Percentiles rank a stretch among this genome's conserved stretches.
These are phyloP conservation scores for Hypocrella siamensis DNA, from an alignment of 2,329 filamentous ascomycete species.

Conservation along the genomic window DNA sequence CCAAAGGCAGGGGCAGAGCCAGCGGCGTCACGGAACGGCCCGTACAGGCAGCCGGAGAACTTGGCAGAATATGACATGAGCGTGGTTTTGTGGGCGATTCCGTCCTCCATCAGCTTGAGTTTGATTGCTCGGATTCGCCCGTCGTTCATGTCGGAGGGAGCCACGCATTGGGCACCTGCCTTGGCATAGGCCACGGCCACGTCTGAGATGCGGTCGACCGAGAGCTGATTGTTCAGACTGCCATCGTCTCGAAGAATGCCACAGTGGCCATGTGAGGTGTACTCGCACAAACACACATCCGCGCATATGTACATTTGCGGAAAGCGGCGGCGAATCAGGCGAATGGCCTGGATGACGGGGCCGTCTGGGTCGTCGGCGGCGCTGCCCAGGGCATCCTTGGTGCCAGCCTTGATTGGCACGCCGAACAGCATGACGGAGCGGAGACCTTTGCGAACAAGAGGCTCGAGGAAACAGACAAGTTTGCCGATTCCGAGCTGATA, in stretches of 20 bases:
- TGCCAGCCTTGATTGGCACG: constrained; percentile 64
- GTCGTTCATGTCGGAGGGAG: constrained; percentile 98
- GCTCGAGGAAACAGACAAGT: constrained; percentile 68
- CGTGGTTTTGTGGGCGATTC: constrained; percentile 77
- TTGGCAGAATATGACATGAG: constrained; percentile 98
- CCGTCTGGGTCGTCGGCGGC: constrained; percentile 85
- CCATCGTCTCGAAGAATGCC: constrained; percentile 90
- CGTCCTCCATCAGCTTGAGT: constrained; percentile 89
- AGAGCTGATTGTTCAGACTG: constrained; percentile 80
- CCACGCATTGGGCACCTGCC: constrained; percentile 91
- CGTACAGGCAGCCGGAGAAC: constrained; percentile 92
- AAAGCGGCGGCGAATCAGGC: constrained; percentile 68
- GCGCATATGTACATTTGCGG: constrained; percentile 81
- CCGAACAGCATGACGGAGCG: constrained; percentile 92
- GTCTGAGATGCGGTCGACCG: constrained; percentile 86
- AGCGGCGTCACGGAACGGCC: constrained; percentile 91
- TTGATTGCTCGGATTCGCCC: constrained; percentile 95
- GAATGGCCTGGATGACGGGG: constrained; percentile 78
- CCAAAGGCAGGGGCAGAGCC: constrained; percentile 84
- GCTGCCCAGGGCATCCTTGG: constrained; percentile 84
- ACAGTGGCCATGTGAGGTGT: constrained; percentile 95
- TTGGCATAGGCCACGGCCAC: constrained; percentile 97
- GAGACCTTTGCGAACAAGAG: constrained; percentile 78
- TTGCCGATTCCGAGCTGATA: constrained; percentile 78
- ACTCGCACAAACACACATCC: constrained; percentile 96